A percentile compares a stretch with the other conserved stretches of the same genome.
Evolutionary conservation across 2,329 filamentous ascomycete genomes (phyloP).

Genomic region (Phialophora macrospora): DNA sequence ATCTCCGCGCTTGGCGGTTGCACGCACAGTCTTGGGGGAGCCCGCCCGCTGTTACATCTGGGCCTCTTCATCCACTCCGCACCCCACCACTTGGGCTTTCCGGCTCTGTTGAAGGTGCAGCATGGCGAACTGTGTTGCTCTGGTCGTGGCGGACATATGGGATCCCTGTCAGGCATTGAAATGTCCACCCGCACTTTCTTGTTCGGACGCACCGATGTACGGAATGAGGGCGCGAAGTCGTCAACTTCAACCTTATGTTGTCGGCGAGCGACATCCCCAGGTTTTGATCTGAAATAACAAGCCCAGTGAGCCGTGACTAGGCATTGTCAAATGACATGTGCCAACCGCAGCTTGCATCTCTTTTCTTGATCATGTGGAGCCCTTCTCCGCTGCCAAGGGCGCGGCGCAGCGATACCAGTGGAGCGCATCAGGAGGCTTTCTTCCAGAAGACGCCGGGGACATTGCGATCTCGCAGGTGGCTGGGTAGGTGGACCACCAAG

Average conservation of each 20-base stretch:
- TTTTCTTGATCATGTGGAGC: constrained; percentile 13
- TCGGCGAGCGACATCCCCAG: neutral
- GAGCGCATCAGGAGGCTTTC: neutral
- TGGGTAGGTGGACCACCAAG: neutral
- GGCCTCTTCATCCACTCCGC: neutral
- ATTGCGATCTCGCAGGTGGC: neutral
- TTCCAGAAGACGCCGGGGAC: constrained; percentile 3
- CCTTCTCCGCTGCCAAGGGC: constrained; percentile 19
- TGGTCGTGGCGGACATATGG: neutral
- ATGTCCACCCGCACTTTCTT: neutral
- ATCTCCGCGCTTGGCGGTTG: constrained; percentile 17
- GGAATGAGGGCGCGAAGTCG: neutral
- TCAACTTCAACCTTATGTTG: neutral
- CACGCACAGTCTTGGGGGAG: constrained; percentile 3
- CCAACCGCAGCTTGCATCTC: constrained; percentile 5
- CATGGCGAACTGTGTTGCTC: neutral
- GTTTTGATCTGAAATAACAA: neutral
- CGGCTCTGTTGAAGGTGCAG: neutral
- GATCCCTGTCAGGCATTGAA: neutral
- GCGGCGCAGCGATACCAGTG: neutral
- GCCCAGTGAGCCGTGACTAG: neutral
- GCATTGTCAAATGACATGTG: constrained; percentile 10
- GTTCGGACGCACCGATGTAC: neutral
- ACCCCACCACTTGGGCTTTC: neutral
- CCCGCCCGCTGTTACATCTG: constrained; percentile 16